Evolutionary conservation across 176 grass and related monocot species (phyloP).

Genomic region (Canna indica): DNA sequence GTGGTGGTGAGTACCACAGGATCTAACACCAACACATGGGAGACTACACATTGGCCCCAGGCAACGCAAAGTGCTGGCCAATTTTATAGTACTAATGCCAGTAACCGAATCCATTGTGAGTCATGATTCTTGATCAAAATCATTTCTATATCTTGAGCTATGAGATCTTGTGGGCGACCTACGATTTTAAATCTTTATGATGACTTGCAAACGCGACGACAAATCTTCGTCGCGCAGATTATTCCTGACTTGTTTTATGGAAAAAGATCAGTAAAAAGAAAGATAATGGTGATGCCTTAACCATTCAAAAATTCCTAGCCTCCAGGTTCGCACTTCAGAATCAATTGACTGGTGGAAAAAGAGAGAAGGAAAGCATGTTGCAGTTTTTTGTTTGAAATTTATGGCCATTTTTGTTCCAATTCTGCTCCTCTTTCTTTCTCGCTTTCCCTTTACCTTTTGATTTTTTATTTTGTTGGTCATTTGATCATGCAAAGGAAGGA

Average conservation of each 20-base stretch:
- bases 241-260: background rate
- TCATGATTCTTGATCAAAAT: conserved; percentile 8
- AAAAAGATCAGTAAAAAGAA: background rate
- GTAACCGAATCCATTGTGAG: conserved; percentile 14
- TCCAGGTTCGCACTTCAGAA: conserved; percentile 5
- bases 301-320: background rate
- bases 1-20: too few relatives aligned
- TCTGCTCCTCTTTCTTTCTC: background rate
- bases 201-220: background rate
- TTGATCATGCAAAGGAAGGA: background rate
- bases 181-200: background rate
- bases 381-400: background rate
- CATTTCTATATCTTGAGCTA: conserved; percentile 18
- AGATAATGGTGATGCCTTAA: background rate
- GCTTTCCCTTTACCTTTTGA: too few relatives aligned
- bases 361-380: background rate
- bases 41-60: background rate
- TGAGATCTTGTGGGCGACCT: conserved; percentile 12
- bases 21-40: background rate
- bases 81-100: conserved; percentile 11
- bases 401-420: background rate
- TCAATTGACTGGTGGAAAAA: conserved; percentile 3
- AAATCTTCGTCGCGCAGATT: too few relatives aligned
- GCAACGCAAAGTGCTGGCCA: background rate
- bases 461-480: too few relatives aligned